Percentiles rank a stretch among this genome's conserved stretches.
Evolutionary conservation across 23 red algal genomes (phyloP).

Genomic region (Pyropia yezoensis): DNA sequence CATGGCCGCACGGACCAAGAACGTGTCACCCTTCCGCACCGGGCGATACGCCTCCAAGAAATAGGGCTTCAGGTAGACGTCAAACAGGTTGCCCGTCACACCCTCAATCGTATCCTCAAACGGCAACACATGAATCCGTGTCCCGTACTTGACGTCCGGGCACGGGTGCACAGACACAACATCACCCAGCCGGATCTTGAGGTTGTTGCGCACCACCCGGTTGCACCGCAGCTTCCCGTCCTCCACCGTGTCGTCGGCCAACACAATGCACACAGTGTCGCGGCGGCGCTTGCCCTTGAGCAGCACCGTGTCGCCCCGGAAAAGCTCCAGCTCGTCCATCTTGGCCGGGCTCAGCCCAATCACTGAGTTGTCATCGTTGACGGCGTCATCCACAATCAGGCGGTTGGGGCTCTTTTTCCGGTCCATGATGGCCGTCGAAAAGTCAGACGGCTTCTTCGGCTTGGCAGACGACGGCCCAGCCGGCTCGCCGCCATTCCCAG

Average conservation of each 20-base stretch:
- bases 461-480: constrained; percentile 45
- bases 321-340: constrained; percentile 98
- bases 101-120: constrained; percentile 96
- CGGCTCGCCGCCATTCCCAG: constrained; percentile 5
- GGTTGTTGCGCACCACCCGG: constrained; percentile 95
- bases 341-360: constrained; percentile 87
- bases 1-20: constrained; percentile 86
- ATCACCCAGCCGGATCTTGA: constrained; percentile 90
- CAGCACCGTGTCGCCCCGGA: constrained; percentile 97
- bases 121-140: constrained; percentile 94
- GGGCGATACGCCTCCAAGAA: constrained; percentile 98
- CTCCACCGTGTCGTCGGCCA: constrained; percentile 89
- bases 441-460: constrained; percentile 65
- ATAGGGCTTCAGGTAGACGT: constrained; percentile 91
- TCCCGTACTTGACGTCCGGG: constrained; percentile 95
- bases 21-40: constrained; percentile 96
- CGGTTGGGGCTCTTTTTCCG: constrained; percentile 98
- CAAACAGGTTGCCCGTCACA: constrained; percentile 89
- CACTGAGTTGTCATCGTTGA: constrained; percentile 96
- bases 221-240: constrained; percentile 82
- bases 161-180: constrained; percentile 80
- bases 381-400: constrained; percentile 90
- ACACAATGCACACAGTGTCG: constrained; percentile 97
- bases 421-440: constrained; percentile 91
- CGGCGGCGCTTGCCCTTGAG: constrained; percentile 87